These are phyloP conservation scores for Rhizoclosmatium sp. DNA, from an alignment of 192 early-diverging fungal species.

Conservation along the genomic window DNA sequence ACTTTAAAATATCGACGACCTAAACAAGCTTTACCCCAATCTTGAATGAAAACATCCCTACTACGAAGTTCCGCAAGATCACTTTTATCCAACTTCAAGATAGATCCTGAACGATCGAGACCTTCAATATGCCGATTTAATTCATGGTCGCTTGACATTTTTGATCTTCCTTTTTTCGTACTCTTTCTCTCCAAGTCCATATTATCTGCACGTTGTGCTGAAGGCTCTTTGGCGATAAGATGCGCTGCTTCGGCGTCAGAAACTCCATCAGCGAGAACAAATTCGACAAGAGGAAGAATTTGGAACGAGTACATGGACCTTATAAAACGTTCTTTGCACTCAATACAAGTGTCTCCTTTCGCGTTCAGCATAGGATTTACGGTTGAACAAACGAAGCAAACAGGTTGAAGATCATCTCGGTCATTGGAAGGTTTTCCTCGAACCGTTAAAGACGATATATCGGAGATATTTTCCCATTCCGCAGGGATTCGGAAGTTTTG, in stretches of 20 bases:
- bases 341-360: constrained; percentile 54
- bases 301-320: constrained; percentile 62
- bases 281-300: constrained; percentile 58
- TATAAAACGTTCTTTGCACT: constrained; percentile 58
- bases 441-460: constrained; percentile 53
- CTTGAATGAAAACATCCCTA: constrained; percentile 50
- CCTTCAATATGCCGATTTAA: constrained; percentile 45
- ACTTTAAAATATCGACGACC: constrained; percentile 50
- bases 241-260: constrained; percentile 48
- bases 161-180: constrained; percentile 9
- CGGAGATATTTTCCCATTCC: constrained; percentile 59
- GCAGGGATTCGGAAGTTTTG: constrained; percentile 46
- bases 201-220: background rate
- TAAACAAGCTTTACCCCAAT: constrained; percentile 51
- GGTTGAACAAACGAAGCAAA: constrained; percentile 59
- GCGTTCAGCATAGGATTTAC: constrained; percentile 53
- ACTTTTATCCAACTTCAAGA: constrained; percentile 45
- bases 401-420: constrained; percentile 49
- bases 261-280: constrained; percentile 54
- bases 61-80: constrained; percentile 46
- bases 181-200: constrained; percentile 10
- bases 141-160: constrained; percentile 39
- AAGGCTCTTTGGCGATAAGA: constrained; percentile 46
- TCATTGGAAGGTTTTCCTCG: constrained; percentile 55
- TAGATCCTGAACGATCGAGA: constrained; percentile 34